Evolutionary conservation across 2,329 filamentous ascomycete genomes (phyloP).

Genomic region (Tolypocladium guangdongense): DNA sequence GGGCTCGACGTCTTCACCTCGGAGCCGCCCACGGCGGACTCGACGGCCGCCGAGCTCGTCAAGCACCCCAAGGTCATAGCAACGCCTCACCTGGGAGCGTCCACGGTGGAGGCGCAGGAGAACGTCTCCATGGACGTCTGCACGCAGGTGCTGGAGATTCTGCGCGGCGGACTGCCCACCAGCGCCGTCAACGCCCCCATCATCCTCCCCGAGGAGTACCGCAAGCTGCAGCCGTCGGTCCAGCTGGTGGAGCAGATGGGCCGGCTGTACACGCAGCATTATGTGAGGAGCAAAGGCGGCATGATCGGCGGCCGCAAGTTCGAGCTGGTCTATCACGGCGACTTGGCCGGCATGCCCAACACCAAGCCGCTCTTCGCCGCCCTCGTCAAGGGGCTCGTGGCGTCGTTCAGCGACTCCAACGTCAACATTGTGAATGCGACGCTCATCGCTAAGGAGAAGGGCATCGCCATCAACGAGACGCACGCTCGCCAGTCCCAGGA

Average conservation of each 20-base stretch:
- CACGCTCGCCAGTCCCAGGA: slow-evolving; percentile 51
- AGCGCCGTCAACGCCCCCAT: slow-evolving; percentile 72
- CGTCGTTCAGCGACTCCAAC: slow-evolving; percentile 55
- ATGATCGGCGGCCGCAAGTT: slow-evolving; percentile 54
- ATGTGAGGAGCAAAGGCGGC: slow-evolving; percentile 29
- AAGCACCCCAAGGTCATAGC: slow-evolving; percentile 62
- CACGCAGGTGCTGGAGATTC: slow-evolving; percentile 64
- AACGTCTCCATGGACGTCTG: slow-evolving; percentile 78
- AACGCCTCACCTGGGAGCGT: slow-evolving; percentile 71
- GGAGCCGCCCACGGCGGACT: slow-evolving; percentile 50
- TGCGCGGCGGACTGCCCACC: slow-evolving; percentile 62
- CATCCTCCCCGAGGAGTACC: slow-evolving; percentile 71
- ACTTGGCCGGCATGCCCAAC: slow-evolving; percentile 58
- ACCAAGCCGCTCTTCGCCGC: slow-evolving; percentile 72
- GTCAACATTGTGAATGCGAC: slow-evolving; percentile 79
- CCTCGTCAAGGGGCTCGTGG: slow-evolving; percentile 64
- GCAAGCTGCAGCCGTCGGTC: slow-evolving; percentile 67
- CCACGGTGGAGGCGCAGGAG: slow-evolving; percentile 73
- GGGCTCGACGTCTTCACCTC: slow-evolving; percentile 71
- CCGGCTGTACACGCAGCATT: slow-evolving; percentile 69
- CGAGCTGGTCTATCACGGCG: slow-evolving; percentile 68
- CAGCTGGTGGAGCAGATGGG: slow-evolving; percentile 70
- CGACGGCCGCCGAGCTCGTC: slow-evolving; percentile 51
- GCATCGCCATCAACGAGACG: slow-evolving; percentile 66
- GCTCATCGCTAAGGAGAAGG: slow-evolving; percentile 64